phyloP scores from a whole-genome alignment of 805 yeast genomes.

The Diddensiella transvaalensis region DNA sequence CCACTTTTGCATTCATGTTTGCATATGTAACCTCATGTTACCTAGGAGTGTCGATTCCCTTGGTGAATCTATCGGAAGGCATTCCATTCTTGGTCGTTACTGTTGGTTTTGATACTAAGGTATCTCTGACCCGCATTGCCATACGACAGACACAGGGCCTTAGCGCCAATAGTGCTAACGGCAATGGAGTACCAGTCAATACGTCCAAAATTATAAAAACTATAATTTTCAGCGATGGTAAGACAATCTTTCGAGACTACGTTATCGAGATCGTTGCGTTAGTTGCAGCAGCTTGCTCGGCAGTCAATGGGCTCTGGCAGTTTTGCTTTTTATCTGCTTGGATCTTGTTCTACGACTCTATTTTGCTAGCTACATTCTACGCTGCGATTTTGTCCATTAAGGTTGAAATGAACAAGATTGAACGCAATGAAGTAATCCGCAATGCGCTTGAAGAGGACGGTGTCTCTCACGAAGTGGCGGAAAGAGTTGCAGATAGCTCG shows the following conservation, averaged over 20 bases:
- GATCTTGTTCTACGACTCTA: conserved; percentile 65
- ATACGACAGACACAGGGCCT: conserved; percentile 22
- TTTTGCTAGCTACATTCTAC: conserved; percentile 75
- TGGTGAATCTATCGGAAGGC: conserved; percentile 80
- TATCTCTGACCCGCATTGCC: conserved; percentile 53
- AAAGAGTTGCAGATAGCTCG: conserved; percentile 50
- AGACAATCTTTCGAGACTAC: conserved; percentile 69
- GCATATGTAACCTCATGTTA: conserved; percentile 64
- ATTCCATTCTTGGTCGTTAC: conserved; percentile 89
- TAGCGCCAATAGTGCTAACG: conserved; percentile 21
- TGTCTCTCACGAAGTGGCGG: conserved; percentile 68
- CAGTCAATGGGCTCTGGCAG: conserved; percentile 70
- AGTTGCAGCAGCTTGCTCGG: conserved; percentile 49
- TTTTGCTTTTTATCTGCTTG: conserved; percentile 74
- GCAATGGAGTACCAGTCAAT: conserved; percentile 20
- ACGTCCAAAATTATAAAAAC: conserved; percentile 41
- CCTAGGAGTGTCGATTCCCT: conserved; percentile 59
- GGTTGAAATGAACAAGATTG: conserved; percentile 82
- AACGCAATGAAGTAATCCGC: conserved; percentile 72
- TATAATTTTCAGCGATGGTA: conserved; percentile 37
- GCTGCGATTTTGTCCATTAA: conserved; percentile 81
- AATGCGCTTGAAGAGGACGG: conserved; percentile 92
- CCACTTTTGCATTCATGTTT: conserved; percentile 77
- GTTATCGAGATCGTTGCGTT: conserved; percentile 68
- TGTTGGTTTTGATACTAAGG: conserved; percentile 86